phyloP scores from a whole-genome alignment of 306 rosid genomes.

The Dalbergia oliveri region DNA sequence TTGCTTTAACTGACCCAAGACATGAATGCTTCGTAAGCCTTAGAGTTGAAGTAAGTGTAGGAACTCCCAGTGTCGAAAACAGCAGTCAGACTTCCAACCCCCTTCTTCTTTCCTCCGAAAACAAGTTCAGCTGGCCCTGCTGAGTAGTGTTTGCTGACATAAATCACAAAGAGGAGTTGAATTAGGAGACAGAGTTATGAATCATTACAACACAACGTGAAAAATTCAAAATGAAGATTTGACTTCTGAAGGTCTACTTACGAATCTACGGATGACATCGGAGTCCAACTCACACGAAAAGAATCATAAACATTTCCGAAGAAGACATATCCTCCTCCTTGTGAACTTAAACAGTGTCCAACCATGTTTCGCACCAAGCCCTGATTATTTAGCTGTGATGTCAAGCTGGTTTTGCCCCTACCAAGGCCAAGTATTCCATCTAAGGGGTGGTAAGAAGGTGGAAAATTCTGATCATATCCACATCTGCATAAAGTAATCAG shows the following conservation, averaged over 20 bases:
- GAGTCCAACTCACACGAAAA: slow-evolving; percentile 67
- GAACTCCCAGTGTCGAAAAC: slow-evolving; percentile 91
- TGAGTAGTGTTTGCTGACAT: slow-evolving; percentile 81
- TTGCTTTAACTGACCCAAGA: slow-evolving; percentile 65
- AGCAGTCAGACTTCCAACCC: slow-evolving; percentile 49
- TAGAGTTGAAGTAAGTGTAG: slow-evolving; percentile 79
- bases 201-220: neutral
- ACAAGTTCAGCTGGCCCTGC: slow-evolving; percentile 80
- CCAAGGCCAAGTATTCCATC: slow-evolving; percentile 98
- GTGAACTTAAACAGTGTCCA: slow-evolving; percentile 84
- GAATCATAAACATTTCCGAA: slow-evolving; percentile 80
- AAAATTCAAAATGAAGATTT: slow-evolving; percentile 29
- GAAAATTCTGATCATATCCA: slow-evolving; percentile 80
- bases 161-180: slow-evolving; percentile 39
- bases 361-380: slow-evolving; percentile 73
- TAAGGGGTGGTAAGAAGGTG: slow-evolving; percentile 69
- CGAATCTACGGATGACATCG: slow-evolving; percentile 68
- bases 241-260: slow-evolving; percentile 52
- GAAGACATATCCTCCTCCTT: slow-evolving; percentile 91
- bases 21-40: slow-evolving; percentile 66
- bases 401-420: slow-evolving; percentile 76
- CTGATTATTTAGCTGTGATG: slow-evolving; percentile 79
- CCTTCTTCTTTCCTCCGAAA: slow-evolving; percentile 70
- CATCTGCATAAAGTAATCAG: slow-evolving; percentile 62
- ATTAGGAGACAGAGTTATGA: slow-evolving; percentile 13